Evolutionary conservation across 2,329 filamentous ascomycete genomes (phyloP), one percentile per base, ranked within the genome.

Genomic region (Neonectria neomacrospora): DNA sequence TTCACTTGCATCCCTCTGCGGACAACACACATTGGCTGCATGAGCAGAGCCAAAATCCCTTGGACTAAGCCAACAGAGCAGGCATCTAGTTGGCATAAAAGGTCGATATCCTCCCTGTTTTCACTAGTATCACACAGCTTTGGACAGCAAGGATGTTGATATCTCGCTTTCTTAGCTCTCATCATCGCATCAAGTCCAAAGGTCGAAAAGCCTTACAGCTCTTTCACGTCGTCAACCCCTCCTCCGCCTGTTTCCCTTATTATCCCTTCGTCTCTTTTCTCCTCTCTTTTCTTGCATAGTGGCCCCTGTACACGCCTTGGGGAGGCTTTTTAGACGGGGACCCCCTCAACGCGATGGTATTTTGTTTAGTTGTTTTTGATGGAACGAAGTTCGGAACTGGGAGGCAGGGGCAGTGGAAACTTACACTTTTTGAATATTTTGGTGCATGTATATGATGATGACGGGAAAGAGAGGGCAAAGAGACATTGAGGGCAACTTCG

Each of bases 51-150:
- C 39, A 23, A 16, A 47, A 39, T 58, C 42, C n/a, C 45, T n/a
- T 37, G 53, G 42, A 48, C 60, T 11, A 47, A 63, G 68, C 65
- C 63, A 72, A 71, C 69, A 66, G 72, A 74, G 71, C 72, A 59
- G 72, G 72, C 53, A 73, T 74, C 72, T 71, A 56, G 66, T 71
- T 73, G 71, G 69, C 64, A 54, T 59, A 48, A 56, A 44, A 58
- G 56, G 30, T 50, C 16, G 51, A 16, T 52, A 10, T 44, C 37
- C 5, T 45, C 41, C 56, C 32, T 44, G 32, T 18, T 30, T 22
- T 48, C 42, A 53, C 47, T 59, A 51, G 52, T 61, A 64, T 65
- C 44, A 12, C 34, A 53, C 51, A 61, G 63, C 54, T 64, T 63
- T 60, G 53, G 55, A 58, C 56, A 34, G 53, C 32, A 42, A 59